Evolutionary conservation across 2,329 filamentous ascomycete species (phyloP).

Genomic region (Aspergillus sp.): DNA sequence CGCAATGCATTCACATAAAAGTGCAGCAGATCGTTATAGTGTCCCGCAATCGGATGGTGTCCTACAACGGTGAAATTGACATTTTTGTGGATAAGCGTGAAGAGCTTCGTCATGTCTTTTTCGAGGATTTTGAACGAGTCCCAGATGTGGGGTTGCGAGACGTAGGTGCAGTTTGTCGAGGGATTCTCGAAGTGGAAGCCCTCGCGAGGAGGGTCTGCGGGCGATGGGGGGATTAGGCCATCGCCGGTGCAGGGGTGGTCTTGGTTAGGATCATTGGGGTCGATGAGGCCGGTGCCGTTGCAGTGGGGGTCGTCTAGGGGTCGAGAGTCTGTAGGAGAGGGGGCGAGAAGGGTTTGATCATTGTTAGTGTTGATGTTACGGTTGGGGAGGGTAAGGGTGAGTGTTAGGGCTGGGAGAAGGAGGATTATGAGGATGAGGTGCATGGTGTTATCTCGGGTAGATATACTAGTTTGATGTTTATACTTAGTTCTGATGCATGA

Average conservation of each 20-base stretch:
- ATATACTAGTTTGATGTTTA: too few relatives aligned
- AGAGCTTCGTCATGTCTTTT: constrained; percentile 35
- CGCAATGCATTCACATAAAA: constrained; percentile 38
- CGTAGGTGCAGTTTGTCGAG: constrained; percentile 33
- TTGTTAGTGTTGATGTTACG: not conserved
- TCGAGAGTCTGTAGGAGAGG: not conserved
- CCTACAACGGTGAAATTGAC: constrained; percentile 37
- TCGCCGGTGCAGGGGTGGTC: constrained; percentile 27
- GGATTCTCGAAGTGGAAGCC: constrained; percentile 37
- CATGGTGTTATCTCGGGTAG: not conserved
- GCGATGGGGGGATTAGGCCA: constrained; percentile 26
- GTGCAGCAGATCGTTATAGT: constrained; percentile 35
- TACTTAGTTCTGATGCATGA: too few relatives aligned
- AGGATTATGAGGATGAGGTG: constrained; percentile 7
- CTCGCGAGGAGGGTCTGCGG: constrained; percentile 18
- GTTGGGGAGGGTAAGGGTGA: constrained; percentile 11
- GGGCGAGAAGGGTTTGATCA: constrained; percentile 7
- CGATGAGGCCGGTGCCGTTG: constrained; percentile 30
- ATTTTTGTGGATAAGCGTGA: constrained; percentile 35
- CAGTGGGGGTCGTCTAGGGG: constrained; percentile 23
- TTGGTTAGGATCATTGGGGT: constrained; percentile 21
- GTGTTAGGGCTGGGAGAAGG: constrained; percentile 14
- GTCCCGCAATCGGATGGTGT: constrained; percentile 35
- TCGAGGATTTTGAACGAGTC: constrained; percentile 36
- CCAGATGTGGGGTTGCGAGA: constrained; percentile 36